Evolutionary conservation across 352 stramenopile species (phyloP).

Genomic region (Sclerospora graminicola): DNA sequence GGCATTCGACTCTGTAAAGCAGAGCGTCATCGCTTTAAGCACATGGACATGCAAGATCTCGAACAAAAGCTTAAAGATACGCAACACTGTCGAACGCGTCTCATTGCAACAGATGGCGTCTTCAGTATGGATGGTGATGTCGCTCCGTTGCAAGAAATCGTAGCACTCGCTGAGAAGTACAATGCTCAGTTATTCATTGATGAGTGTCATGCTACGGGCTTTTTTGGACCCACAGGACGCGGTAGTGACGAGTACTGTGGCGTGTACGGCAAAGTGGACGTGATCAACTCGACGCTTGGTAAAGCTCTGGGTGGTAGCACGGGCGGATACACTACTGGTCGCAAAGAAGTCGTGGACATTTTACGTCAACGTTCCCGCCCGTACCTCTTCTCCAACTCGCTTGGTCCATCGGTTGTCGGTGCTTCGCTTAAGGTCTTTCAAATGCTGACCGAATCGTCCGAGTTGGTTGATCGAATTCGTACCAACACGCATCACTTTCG

Average conservation of each 20-base stretch:
- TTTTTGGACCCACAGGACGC: slow-evolving; percentile 87
- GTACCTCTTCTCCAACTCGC: slow-evolving; percentile 92
- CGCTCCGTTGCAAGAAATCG: slow-evolving; percentile 85
- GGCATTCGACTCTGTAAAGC: slow-evolving; percentile 91
- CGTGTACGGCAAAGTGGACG: slow-evolving; percentile 82
- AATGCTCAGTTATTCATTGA: slow-evolving; percentile 90
- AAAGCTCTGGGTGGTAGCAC: slow-evolving; percentile 90
- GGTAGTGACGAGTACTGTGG: slow-evolving; percentile 89
- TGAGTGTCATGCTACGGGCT: slow-evolving; percentile 91
- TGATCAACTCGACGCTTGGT: slow-evolving; percentile 92
- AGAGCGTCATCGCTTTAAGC: slow-evolving; percentile 88
- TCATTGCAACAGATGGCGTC: slow-evolving; percentile 92
- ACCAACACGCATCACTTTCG: slow-evolving; percentile 88
- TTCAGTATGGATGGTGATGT: slow-evolving; percentile 94
- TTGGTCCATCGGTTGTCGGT: slow-evolving; percentile 88
- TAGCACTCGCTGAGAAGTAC: slow-evolving; percentile 87
- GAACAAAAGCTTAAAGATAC: slow-evolving; percentile 85
- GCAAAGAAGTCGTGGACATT: slow-evolving; percentile 87
- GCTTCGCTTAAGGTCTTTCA: slow-evolving; percentile 91
- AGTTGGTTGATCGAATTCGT: slow-evolving; percentile 83
- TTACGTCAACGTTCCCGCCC: slow-evolving; percentile 85
- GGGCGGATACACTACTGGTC: slow-evolving; percentile 87
- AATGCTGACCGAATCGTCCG: slow-evolving; percentile 81
- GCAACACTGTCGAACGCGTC: slow-evolving; percentile 82
- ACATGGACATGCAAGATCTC: slow-evolving; percentile 89